Base-by-base conservation (phyloP, 257 asterid genomes). In the Anisodus tanguticus region DNA sequence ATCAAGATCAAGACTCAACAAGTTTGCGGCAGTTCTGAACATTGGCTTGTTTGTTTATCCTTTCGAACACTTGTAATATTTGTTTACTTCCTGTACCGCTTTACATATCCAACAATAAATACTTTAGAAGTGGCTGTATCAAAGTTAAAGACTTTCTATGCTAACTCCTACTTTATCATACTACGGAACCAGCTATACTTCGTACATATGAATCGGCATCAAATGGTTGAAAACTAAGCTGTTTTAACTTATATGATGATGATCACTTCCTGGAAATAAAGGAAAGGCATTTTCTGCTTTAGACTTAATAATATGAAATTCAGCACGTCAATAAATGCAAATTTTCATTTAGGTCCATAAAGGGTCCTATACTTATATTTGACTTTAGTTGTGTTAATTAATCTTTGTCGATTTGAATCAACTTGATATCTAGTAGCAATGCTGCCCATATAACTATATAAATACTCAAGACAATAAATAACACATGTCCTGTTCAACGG, bases 51-150 rank as follows among this genome's bases (percentile, higher is more conserved):
- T n/a, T n/a, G n/a, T n/a, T n/a, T n/a, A n/a, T n/a, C n/a, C n/a
- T n/a, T n/a, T n/a, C n/a, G n/a, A n/a, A n/a, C n/a, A n/a, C n/a
- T n/a, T n/a, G n/a, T n/a, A n/a, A n/a, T n/a, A n/a, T n/a, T n/a
- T n/a, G n/a, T n/a, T n/a, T n/a, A n/a, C n/a, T n/a, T n/a, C n/a
- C n/a, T n/a, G n/a, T n/a, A n/a, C n/a, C n/a, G n/a, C n/a, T n/a
- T n/a, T n/a, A n/a, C n/a, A n/a, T n/a, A n/a, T n/a, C n/a, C n/a
- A n/a, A n/a, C n/a, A n/a, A n/a, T n/a, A n/a, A n/a, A 64, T 22
- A 64, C 67, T 22, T n/a, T n/a, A n/a, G 67, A 60, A n/a, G 67
- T n/a, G 67, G 12, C 67, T n/a, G 67, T n/a, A 55, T 55, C 62
- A 41, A 55, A 55, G 19, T 55, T 55, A 41, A 6, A 55, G 13